Evolutionary conservation across 2,329 filamentous ascomycete species (phyloP).

Genomic region (Ceratocystiopsis sp.): DNA sequence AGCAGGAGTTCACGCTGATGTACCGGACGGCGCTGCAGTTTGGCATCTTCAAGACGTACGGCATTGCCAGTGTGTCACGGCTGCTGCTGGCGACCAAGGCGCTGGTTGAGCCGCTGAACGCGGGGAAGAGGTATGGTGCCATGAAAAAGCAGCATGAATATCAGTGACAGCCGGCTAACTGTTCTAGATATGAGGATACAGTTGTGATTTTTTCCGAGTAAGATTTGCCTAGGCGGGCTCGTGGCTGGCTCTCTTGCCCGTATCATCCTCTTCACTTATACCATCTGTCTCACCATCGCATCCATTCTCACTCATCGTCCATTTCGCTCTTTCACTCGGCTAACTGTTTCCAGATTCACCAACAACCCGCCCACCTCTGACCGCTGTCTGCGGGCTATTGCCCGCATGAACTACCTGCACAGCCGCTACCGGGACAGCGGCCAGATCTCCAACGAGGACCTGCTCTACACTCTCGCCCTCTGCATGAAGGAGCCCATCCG

Average conservation of each 20-base stretch:
- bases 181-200: slow-evolving; percentile 24
- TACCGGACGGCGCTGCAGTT: slow-evolving; percentile 21
- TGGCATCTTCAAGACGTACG: slow-evolving; percentile 27
- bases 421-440: slow-evolving; percentile 17
- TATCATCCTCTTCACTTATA: too few relatives aligned
- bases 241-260: slow-evolving; percentile 5
- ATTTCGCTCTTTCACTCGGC: too few relatives aligned
- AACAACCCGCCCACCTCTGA: slow-evolving; percentile 19
- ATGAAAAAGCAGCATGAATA: too few relatives aligned
- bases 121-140: slow-evolving; percentile 18
- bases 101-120: slow-evolving; percentile 15
- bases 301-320: too few relatives aligned
- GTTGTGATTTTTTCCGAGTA: slow-evolving; percentile 20
- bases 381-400: slow-evolving; percentile 18
- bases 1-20: slow-evolving; percentile 21
- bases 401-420: slow-evolving; percentile 24
- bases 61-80: slow-evolving; percentile 20
- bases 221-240: background rate
- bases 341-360: slow-evolving; percentile 12
- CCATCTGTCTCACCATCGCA: background rate
- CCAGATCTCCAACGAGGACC: slow-evolving; percentile 19
- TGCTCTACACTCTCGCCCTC: slow-evolving; percentile 28
- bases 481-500: slow-evolving; percentile 49
- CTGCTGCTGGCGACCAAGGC: slow-evolving; percentile 20
- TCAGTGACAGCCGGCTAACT: background rate